Evolutionary conservation across 2,329 filamentous ascomycete genomes (phyloP).

Genomic region (Penicillium griseofulvum): DNA sequence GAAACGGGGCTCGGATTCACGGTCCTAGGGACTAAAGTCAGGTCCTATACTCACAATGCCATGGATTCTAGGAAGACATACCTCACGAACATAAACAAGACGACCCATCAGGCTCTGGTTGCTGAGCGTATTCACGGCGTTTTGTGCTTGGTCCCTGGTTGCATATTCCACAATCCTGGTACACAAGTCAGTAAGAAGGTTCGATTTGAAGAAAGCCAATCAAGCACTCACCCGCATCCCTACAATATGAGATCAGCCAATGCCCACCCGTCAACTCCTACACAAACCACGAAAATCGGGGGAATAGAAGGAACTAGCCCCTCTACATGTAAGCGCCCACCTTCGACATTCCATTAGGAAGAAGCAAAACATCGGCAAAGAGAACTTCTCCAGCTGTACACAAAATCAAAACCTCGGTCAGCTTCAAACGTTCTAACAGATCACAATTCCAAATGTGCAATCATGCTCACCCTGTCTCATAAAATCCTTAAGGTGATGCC

Average conservation of each 20-base stretch:
- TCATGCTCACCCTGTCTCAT: constrained; percentile 90
- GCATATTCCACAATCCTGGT: constrained; percentile 99
- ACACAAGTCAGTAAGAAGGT: constrained; percentile 10
- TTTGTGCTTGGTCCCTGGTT: constrained; percentile 97
- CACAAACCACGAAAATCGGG: constrained; percentile 61
- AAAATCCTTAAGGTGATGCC: constrained; percentile 99
- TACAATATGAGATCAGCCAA: constrained; percentile 86
- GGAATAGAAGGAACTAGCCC: constrained; percentile 69
- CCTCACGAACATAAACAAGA: constrained; percentile 97
- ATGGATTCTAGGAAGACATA: constrained; percentile 39
- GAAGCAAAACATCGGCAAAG: constrained; percentile 98
- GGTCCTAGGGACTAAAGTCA: constrained; percentile 63
- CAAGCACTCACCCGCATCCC: constrained; percentile 92
- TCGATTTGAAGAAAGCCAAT: background rate
- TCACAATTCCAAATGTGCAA: constrained; percentile 25
- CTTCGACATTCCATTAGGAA: constrained; percentile 99
- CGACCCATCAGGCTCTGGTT: constrained; percentile 99
- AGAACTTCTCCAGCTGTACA: constrained; percentile 90
- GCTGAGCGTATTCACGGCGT: constrained; percentile 94
- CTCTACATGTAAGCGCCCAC: constrained; percentile 92
- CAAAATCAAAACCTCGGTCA: constrained; percentile 16
- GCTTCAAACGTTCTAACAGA: constrained; percentile 12
- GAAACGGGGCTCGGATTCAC: constrained; percentile 96
- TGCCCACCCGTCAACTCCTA: constrained; percentile 99
- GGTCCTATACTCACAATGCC: background rate